Base-by-base conservation (phyloP, 371 early-diverging fungal genomes). In the Rhizomucor pusillus region DNA sequence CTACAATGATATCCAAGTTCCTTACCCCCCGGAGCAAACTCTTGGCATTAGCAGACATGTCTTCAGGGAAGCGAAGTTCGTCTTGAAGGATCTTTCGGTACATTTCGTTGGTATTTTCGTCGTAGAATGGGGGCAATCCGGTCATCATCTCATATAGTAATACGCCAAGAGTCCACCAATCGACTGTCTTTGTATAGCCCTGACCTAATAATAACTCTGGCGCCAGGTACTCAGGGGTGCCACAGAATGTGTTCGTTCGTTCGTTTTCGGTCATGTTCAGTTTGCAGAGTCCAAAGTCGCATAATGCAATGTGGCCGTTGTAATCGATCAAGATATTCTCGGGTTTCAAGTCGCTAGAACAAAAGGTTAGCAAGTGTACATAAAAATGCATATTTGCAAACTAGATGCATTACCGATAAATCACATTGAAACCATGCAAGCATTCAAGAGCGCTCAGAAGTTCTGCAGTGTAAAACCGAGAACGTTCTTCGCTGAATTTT, bases 161-260 rank as follows among this genome's bases (percentile, higher is more conserved):
- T 36, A 92, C 86, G 19, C 92, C 95, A 18, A 59, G 35, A 6
- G 59, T 92, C 99, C 99, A 99, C 94, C 98, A 95, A 72, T 99
- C 99, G 5, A 95, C 96, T 2, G 83, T 76, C 66, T 91, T 93
- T 16, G 95, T 94, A 78, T 99, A 98, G 46, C 95, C 95, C 56
- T 95, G 84, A 25, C 92, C 93, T 22, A 88, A 60, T 20, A 99
- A 71, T 29, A 98, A 65, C 66, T 99, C 99, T 3, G 99, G 99
- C 7, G 99, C 99, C 66, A 99, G 89, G 69, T 95, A 99, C 71
- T 99, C 99, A 11, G 99, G 99, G 20, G 99, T 99, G 33, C 99
- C 99, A 69, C 98, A 98, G 73, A 99, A 95, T 0, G 99, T 98
- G 66, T 87, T 90, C 40, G 99, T 98, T 10, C 86, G 86, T 43